Conservation (phyloP, 2,329 filamentous ascomycete species). For the Blumeriella jaapii region DNA sequence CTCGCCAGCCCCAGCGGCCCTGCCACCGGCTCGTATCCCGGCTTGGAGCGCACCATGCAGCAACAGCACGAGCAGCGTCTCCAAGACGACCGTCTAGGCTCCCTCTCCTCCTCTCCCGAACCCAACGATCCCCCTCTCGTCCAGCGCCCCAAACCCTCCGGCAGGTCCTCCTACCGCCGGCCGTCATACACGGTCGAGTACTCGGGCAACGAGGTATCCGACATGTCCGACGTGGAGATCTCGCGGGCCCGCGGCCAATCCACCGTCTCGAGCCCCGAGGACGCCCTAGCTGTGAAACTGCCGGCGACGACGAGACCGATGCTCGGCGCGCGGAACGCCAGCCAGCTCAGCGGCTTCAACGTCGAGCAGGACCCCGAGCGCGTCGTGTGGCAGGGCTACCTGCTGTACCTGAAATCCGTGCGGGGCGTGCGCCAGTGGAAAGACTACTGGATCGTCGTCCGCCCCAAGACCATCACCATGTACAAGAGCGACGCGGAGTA, state of each 20-base stretch:
- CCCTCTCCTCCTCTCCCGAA: slow-evolving; percentile 55
- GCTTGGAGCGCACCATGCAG: slow-evolving; percentile 23
- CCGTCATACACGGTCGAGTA: slow-evolving; percentile 53
- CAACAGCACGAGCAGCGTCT: slow-evolving; percentile 18
- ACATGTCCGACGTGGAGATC: slow-evolving; percentile 64
- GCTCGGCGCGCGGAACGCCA: slow-evolving; percentile 40
- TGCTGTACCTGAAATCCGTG: slow-evolving; percentile 74
- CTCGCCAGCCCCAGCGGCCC: slow-evolving; percentile 51
- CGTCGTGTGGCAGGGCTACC: slow-evolving; percentile 87
- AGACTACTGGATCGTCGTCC: slow-evolving; percentile 83
- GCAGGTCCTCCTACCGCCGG: slow-evolving; percentile 29
- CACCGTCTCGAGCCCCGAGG: slow-evolving; percentile 23
- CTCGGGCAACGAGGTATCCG: slow-evolving; percentile 64
- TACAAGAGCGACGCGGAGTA: slow-evolving; percentile 95
- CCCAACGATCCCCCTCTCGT: slow-evolving; percentile 10
- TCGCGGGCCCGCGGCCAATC: slow-evolving; percentile 28
- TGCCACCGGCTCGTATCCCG: slow-evolving; percentile 15
- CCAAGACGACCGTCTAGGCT: slow-evolving; percentile 26
- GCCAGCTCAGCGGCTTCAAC: slow-evolving; percentile 48
- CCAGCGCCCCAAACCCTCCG: slow-evolving; percentile 14
- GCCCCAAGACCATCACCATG: slow-evolving; percentile 71
- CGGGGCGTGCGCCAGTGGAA: slow-evolving; percentile 88
- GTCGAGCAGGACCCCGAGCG: slow-evolving; percentile 62
- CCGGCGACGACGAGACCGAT: slow-evolving; percentile 25
- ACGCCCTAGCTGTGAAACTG: slow-evolving; percentile 25